Base-by-base conservation (phyloP, 148 eudicot species). In the Dysphania ambrosioides region DNA sequence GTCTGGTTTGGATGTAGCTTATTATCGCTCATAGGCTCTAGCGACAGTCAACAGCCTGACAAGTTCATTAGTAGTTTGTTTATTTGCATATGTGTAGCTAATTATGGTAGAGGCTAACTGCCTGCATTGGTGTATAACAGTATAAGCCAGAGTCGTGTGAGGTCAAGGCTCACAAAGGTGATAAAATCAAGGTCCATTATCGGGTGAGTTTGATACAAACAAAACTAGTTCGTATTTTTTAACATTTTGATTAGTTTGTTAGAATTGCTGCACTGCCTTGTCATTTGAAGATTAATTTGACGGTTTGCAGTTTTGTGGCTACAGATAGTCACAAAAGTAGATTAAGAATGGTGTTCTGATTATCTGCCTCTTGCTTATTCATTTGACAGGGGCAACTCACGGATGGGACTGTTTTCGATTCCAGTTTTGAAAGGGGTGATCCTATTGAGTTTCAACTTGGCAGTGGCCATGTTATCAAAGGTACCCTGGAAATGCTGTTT, bases 361-460 rank as follows among this genome's bases (percentile, higher is more conserved):
- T 40, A 23, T 7, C 67, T 69, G 19, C n/a, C 64, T 31, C 11
- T 44, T 70, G 61, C 26, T 32, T n/a, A 32, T 36, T 72, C 21
- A 23, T 66, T 8, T 79, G 82, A 79, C 90, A 96, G 99, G 99
- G 99, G 73, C 80, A 86, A 75, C 99, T 96, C 62, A 96, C 99
- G 8, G 99, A 96, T 83, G 97, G 97, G 79, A 90, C 94, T 60
- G 97, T 96, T 34, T 96, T 96, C 58, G 97, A 96, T 80, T 92
- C 99, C 72, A 96, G 97, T 80, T 92, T 80, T 79, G 99, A 96
- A 73, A 89, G 99, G 84, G 94, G 92, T 83, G 97, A 92, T 76
- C 97, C 99, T 29, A 89, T 96, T 67, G 97, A 87, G 32, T 96
- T 96, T 79, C 91, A 84, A 82, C 97, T 96, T 81, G 99, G 99